Percentiles rank a stretch among this genome's conserved stretches.
phyloP scores from a whole-genome alignment of 305 asterid genomes.

The Fraxinus floribunda region DNA sequence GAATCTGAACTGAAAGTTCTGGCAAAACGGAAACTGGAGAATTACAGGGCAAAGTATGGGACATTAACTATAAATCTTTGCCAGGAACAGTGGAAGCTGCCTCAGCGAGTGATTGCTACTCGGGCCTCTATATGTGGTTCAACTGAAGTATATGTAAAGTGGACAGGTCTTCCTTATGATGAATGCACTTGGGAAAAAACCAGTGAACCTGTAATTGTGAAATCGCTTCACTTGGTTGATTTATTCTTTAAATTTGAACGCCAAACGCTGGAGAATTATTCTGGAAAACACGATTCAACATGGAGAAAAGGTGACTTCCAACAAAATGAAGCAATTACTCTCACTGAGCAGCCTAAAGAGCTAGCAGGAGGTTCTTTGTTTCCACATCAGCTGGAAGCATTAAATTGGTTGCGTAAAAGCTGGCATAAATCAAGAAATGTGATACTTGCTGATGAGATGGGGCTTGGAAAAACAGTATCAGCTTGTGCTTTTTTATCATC shows the following conservation, averaged over 20 bases:
- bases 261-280: conserved; percentile 59
- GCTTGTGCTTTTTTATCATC: conserved; percentile 95
- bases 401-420: conserved; percentile 96
- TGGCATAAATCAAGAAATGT: conserved; percentile 93
- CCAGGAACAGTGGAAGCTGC: conserved; percentile 87
- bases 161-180: conserved; percentile 88
- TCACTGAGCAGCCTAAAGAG: conserved; percentile 92
- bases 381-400: conserved; percentile 98
- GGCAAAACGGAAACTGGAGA: conserved; percentile 87
- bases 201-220: conserved; percentile 68
- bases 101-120: conserved; percentile 80
- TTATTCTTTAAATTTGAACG: conserved; percentile 67
- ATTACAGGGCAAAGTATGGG: conserved; percentile 90
- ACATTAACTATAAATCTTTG: conserved; percentile 68
- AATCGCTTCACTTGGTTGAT: conserved; percentile 64
- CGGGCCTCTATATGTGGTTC: conserved; percentile 61
- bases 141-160: conserved; percentile 74
- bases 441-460: conserved; percentile 99
- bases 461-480: conserved; percentile 95
- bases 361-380: conserved; percentile 80
- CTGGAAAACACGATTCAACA: conserved; percentile 38
- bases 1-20: conserved; percentile 78
- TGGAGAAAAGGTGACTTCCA: conserved; percentile 39
- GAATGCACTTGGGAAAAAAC: conserved; percentile 99
- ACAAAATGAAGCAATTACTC: conserved; percentile 57